A percentile compares a stretch with the other conserved stretches of the same genome.
Evolutionary conservation across 805 yeast genomes (phyloP).

Genomic region (Brettanomyces sp.): DNA sequence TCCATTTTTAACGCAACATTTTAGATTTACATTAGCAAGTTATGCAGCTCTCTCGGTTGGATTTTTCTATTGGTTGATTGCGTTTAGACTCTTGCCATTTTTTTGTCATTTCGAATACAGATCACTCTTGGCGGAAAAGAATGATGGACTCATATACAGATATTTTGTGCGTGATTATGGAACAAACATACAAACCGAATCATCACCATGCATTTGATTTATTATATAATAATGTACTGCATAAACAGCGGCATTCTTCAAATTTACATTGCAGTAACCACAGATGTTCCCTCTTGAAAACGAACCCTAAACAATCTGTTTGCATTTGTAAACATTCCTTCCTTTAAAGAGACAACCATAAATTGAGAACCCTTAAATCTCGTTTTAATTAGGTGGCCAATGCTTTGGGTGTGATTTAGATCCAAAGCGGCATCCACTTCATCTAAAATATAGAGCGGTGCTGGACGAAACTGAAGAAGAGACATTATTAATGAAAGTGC

Average conservation of each 20-base stretch:
- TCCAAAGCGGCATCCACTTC: conserved; percentile 99
- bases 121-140: conserved; percentile 4
- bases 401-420: conserved; percentile 92
- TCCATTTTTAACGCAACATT: conserved; percentile 35
- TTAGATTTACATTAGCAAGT: conserved; percentile 18
- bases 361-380: conserved; percentile 93
- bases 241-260: background rate
- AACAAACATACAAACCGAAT: background rate
- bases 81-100: conserved; percentile 10
- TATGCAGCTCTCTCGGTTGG: conserved; percentile 12
- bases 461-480: conserved; percentile 88
- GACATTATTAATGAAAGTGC: conserved; percentile 92
- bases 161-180: conserved; percentile 10
- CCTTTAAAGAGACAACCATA: conserved; percentile 92
- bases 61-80: conserved; percentile 14
- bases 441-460: conserved; percentile 96
- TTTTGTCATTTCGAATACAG: conserved; percentile 8
- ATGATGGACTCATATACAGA: conserved; percentile 17
- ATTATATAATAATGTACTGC: no score
- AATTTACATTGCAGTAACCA: conserved; percentile 58
- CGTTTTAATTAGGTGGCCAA: conserved; percentile 92
- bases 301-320: conserved; percentile 88
- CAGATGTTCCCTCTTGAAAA: conserved; percentile 94
- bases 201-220: no score
- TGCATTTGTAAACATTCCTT: conserved; percentile 97